A percentile compares a stretch with the other conserved stretches of the same genome.
phyloP scores from a whole-genome alignment of 2,329 filamentous ascomycete species.

The Gliomastix tumulicola region DNA sequence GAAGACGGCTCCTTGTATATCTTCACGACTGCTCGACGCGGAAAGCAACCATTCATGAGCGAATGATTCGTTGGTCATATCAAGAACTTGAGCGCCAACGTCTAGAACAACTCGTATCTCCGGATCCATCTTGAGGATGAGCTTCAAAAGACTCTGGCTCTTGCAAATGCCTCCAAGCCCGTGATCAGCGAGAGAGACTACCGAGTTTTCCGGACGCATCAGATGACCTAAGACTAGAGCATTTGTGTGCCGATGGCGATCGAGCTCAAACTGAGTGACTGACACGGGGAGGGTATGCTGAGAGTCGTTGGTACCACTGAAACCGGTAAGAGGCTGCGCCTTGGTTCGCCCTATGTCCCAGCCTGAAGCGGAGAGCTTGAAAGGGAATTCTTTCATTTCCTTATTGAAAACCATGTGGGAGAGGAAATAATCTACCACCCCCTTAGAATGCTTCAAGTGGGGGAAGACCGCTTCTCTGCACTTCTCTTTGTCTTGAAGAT shows the following conservation, averaged over 20 bases:
- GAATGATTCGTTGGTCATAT: constrained; percentile 50
- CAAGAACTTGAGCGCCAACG: constrained; percentile 63
- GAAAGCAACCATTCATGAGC: constrained; percentile 43
- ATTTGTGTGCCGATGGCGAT: constrained; percentile 55
- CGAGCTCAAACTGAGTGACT: constrained; percentile 49
- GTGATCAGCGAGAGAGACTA: constrained; percentile 12
- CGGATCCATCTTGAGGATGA: constrained; percentile 25
- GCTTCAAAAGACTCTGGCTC: constrained; percentile 29
- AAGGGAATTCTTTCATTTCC: constrained; percentile 54
- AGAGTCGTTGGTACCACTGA: constrained; percentile 65
- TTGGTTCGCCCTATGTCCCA: constrained; percentile 56
- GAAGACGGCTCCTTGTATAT: constrained; percentile 38
- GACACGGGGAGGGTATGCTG: constrained; percentile 47
- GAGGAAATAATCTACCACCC: constrained; percentile 57
- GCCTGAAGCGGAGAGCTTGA: constrained; percentile 57
- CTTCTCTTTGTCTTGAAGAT: constrained; percentile 45
- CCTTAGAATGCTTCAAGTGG: constrained; percentile 41
- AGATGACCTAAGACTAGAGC: constrained; percentile 57
- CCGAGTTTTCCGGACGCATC: constrained; percentile 42
- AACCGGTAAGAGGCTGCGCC: constrained; percentile 50
- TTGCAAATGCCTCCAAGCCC: constrained; percentile 6
- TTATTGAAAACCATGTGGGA: constrained; percentile 50
- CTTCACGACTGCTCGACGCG: not conserved
- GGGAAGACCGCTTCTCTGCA: constrained; percentile 45
- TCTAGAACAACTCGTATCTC: constrained; percentile 57